Percentiles rank a stretch among this genome's conserved stretches.
phyloP scores from a whole-genome alignment of 257 asterid genomes.

The Verbena officinalis region DNA sequence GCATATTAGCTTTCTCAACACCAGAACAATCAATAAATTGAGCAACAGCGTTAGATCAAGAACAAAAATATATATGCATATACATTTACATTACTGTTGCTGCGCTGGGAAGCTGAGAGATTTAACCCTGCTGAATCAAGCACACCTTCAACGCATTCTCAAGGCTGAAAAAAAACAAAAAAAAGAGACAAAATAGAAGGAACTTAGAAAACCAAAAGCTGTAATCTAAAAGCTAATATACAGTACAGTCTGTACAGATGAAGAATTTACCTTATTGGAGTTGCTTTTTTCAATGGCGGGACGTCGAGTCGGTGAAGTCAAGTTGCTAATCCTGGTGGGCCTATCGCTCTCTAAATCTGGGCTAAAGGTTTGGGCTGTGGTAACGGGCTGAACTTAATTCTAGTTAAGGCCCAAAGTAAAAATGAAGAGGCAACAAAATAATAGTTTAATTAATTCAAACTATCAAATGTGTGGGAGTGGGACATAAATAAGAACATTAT shows the following conservation, averaged over 20 bases:
- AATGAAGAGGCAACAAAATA: neutral
- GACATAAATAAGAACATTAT: no score
- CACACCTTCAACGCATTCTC: no score
- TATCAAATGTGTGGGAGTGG: no score
- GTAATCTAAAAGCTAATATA: no score
- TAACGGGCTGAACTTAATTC: neutral
- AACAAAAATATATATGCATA: neutral
- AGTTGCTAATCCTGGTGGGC: neutral
- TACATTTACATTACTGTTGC: no score
- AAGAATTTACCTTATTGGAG: no score
- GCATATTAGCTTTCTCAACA: neutral
- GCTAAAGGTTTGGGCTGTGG: neutral
- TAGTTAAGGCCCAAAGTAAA: neutral
- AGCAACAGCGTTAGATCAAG: neutral
- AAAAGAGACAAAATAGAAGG: no score
- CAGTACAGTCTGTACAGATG: no score
- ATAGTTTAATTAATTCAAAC: no score
- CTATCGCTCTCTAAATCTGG: neutral
- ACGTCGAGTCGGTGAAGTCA: neutral
- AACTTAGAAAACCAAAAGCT: no score
- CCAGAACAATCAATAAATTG: neutral
- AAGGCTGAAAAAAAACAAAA: no score
- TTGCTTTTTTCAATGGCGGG: no score
- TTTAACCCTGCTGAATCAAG: neutral
- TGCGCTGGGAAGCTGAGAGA: neutral